Conservation (phyloP, 306 rosid species). For the Acacia crassicarpa region DNA sequence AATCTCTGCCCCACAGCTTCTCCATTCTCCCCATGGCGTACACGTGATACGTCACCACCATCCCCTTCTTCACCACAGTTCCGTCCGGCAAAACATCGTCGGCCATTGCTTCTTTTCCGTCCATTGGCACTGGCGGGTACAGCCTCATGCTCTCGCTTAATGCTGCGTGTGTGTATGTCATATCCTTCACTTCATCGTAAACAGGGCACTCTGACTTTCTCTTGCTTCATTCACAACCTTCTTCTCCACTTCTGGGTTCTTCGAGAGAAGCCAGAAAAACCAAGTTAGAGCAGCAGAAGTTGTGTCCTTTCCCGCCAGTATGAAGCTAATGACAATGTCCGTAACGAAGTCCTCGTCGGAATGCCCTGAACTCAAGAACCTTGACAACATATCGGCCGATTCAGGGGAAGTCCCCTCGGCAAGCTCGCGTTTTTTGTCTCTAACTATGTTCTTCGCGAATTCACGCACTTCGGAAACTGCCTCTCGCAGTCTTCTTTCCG, state of each 20-base stretch:
- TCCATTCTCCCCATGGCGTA: constrained; percentile 56
- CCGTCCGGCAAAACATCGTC: constrained; percentile 58
- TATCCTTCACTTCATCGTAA: constrained; percentile 44
- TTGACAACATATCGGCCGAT: constrained; percentile 39
- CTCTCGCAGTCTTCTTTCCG: constrained; percentile 28
- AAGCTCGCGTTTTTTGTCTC: constrained; percentile 39
- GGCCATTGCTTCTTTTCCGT: constrained; percentile 30
- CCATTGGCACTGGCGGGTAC: constrained; percentile 49
- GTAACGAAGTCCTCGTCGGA: constrained; percentile 2
- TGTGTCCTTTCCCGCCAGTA: constrained; percentile 50
- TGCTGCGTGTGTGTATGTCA: constrained; percentile 56
- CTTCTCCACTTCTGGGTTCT: constrained; percentile 31
- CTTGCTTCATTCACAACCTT: constrained; percentile 32
- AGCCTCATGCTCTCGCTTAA: constrained; percentile 60
- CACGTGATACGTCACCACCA: constrained; percentile 40
- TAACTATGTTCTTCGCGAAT: constrained; percentile 27
- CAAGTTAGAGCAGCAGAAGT: constrained; percentile 50
- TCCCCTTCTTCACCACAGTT: constrained; percentile 49
- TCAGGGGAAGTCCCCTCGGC: constrained; percentile 16
- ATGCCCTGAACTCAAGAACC: constrained; percentile 46
- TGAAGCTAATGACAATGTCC: constrained; percentile 55
- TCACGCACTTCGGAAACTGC: constrained; percentile 36
- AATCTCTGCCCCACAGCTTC: constrained; percentile 13
- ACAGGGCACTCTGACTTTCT: not conserved
- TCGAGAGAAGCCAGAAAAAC: constrained; percentile 51